These are phyloP conservation scores for Punctularia strigosozonata DNA, from an alignment of 768 basidiomycete species.

Conservation along the genomic window DNA sequence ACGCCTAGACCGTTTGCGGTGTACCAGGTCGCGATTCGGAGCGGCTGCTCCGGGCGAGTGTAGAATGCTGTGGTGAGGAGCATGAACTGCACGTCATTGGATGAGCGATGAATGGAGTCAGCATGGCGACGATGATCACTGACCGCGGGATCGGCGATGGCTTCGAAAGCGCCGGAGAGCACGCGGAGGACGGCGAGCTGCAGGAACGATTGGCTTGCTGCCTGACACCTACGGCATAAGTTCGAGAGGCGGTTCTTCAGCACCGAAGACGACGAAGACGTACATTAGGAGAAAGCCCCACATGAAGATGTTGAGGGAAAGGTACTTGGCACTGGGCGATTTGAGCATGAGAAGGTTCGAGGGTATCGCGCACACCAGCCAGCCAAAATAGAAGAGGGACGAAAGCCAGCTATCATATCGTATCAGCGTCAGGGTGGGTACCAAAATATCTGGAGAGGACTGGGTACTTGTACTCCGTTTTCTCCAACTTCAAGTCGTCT, in stretches of 20 bases:
- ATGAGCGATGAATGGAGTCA: too few relatives aligned
- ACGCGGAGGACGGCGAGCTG: constrained; percentile 25
- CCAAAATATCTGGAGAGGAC: too few relatives aligned
- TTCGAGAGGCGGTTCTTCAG: too few relatives aligned
- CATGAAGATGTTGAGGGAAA: constrained; percentile 18
- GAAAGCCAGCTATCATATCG: constrained; percentile 12
- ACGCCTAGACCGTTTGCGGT: constrained; percentile 28
- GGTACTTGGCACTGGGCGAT: constrained; percentile 25
- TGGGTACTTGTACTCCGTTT: too few relatives aligned
- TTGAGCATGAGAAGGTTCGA: constrained; percentile 29
- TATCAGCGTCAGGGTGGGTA: too few relatives aligned
- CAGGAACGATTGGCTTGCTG: constrained; percentile 25
- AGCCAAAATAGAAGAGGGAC: constrained; percentile 28
- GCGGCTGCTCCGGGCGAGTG: constrained; percentile 27
- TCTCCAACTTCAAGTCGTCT: too few relatives aligned
- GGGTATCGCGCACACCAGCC: constrained; percentile 28
- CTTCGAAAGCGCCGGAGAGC: constrained; percentile 26
- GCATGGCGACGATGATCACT: too few relatives aligned
- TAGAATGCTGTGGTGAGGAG: constrained; percentile 27
- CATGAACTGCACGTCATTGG: too few relatives aligned
- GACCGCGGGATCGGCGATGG: constrained; percentile 25
- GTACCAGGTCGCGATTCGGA: constrained; percentile 25
- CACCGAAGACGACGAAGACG: too few relatives aligned
- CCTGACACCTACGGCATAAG: too few relatives aligned
- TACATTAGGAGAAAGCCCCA: neutral